Evolutionary conservation across 331 rosid genomes (phyloP).

Genomic region (Malus hybrid): DNA sequence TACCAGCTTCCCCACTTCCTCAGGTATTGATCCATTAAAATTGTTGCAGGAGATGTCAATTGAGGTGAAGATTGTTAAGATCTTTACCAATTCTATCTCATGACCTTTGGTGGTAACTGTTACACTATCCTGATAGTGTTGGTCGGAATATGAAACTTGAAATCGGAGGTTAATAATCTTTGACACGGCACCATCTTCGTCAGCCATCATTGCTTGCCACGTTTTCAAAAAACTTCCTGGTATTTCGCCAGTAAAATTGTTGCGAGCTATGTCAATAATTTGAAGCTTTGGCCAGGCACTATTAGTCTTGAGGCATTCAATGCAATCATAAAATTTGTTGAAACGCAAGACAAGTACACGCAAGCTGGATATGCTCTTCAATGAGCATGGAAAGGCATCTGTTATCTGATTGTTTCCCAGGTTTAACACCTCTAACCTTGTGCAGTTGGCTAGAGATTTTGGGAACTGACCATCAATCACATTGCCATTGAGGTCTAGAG

Average conservation of each 20-base stretch:
- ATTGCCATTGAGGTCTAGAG: no score
- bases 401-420: no score
- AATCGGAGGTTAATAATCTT: no score
- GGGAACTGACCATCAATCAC: no score
- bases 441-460: no score
- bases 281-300: conserved; percentile 43
- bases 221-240: no score
- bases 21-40: conserved; percentile 43
- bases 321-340: conserved; percentile 27
- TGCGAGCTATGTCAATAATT: conserved; percentile 44
- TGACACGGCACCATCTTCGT: no score
- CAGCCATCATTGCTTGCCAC: no score
- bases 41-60: conserved; percentile 55
- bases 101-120: conserved; percentile 50
- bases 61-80: conserved; percentile 44
- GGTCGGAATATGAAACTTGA: no score
- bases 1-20: conserved; percentile 26
- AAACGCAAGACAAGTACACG: conserved; percentile 50
- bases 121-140: conserved; percentile 47
- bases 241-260: no score
- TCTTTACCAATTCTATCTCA: conserved; percentile 35
- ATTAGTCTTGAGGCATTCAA: conserved; percentile 21
- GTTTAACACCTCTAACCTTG: no score
- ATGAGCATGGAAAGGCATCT: conserved; percentile 30
- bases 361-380: conserved; percentile 32